These are phyloP conservation scores for Microdochium nivale DNA, from an alignment of 2,329 filamentous ascomycete genomes.

Conservation along the genomic window DNA sequence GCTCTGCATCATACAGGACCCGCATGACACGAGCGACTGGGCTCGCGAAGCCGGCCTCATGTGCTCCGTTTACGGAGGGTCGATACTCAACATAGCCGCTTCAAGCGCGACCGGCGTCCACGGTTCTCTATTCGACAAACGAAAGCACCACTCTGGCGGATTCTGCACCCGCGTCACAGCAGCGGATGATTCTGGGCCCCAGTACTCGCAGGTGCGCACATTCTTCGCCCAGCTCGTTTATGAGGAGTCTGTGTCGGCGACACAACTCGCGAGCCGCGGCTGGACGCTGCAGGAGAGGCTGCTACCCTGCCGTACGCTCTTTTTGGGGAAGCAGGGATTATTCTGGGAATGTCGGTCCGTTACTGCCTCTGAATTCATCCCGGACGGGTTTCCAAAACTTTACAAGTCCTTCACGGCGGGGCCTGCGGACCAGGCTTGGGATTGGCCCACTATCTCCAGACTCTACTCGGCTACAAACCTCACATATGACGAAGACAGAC, in stretches of 20 bases:
- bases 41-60: slow-evolving; percentile 11
- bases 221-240: background rate
- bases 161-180: background rate
- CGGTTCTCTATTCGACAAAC: background rate
- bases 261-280: slow-evolving; percentile 2
- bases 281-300: slow-evolving; percentile 7
- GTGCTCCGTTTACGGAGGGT: slow-evolving; percentile 8
- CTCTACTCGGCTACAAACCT: slow-evolving; percentile 2
- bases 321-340: slow-evolving; percentile 2
- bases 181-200: background rate
- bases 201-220: background rate
- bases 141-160: background rate
- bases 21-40: slow-evolving; percentile 12
- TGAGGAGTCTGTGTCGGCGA: background rate
- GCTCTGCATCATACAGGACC: slow-evolving; percentile 22
- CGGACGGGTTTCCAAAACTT: background rate
- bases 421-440: background rate
- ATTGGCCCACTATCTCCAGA: slow-evolving; percentile 5
- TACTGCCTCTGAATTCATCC: background rate
- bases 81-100: slow-evolving; percentile 10
- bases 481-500: slow-evolving; percentile 2
- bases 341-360: slow-evolving; percentile 3
- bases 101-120: background rate
- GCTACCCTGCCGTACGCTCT: slow-evolving; percentile 3
- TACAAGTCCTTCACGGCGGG: background rate